phyloP scores from a whole-genome alignment of 2,329 filamentous ascomycete species.

The Paradendryphiella salina region DNA sequence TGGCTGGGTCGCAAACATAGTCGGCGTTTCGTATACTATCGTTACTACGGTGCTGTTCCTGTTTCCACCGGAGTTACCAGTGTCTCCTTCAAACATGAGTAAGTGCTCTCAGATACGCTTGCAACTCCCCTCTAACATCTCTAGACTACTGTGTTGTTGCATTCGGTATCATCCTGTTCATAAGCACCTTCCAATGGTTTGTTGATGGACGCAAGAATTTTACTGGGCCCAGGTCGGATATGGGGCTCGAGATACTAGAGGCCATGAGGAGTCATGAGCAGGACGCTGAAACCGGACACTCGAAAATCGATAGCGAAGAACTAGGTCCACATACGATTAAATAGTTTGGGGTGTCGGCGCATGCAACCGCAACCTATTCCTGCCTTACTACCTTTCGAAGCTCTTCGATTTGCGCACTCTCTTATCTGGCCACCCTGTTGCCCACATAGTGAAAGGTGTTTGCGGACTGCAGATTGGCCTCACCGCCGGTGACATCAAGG shows the following conservation, averaged over 20 bases:
- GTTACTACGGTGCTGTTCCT: conserved; percentile 76
- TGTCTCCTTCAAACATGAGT: conserved; percentile 71
- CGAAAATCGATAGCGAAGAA: conserved; percentile 17
- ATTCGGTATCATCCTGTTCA: conserved; percentile 61
- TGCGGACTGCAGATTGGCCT: too few species aligned
- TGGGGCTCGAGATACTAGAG: conserved; percentile 50
- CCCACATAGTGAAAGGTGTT: too few species aligned
- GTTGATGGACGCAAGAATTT: conserved; percentile 65
- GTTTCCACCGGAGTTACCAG: conserved; percentile 69
- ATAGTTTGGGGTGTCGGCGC: background rate
- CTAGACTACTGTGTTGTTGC: conserved; percentile 58
- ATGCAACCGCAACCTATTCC: background rate
- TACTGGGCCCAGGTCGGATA: conserved; percentile 52
- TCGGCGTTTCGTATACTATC: conserved; percentile 66
- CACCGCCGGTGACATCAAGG: too few species aligned
- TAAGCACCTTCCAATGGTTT: conserved; percentile 63
- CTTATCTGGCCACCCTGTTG: too few species aligned
- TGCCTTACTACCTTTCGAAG: background rate
- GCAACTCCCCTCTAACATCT: conserved; percentile 15
- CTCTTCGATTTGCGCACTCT: background rate
- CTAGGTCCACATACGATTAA: background rate
- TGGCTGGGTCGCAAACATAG: conserved; percentile 63
- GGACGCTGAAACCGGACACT: background rate
- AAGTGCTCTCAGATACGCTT: conserved; percentile 28
- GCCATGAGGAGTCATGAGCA: conserved; percentile 33